Conservation (phyloP, 768 basidiomycete genomes). For the Saitozyma podzolica region DNA sequence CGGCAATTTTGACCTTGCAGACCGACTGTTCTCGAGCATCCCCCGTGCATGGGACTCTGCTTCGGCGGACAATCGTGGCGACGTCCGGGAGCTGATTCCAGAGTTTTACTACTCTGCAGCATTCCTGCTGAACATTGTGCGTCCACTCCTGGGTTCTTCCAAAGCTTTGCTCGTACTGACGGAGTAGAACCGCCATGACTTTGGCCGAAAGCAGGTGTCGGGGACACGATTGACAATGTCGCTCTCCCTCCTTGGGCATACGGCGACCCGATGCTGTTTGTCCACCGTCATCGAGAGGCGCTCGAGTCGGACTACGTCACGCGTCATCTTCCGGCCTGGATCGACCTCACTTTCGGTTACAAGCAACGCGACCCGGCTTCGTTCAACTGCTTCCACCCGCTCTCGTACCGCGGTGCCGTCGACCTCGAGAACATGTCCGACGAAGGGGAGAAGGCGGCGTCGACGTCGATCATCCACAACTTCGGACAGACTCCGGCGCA, state of each 20-base stretch:
- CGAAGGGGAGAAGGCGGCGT: slow-evolving; percentile 83
- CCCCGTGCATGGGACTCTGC: slow-evolving; percentile 81
- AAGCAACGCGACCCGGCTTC: slow-evolving; percentile 69
- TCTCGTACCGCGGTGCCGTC: slow-evolving; percentile 89
- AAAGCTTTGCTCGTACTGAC: slow-evolving; percentile 1
- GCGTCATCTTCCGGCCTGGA: slow-evolving; percentile 80
- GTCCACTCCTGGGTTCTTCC: neutral
- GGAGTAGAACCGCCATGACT: slow-evolving; percentile 47
- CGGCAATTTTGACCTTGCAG: slow-evolving; percentile 89
- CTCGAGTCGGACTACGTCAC: slow-evolving; percentile 85
- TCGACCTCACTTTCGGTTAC: slow-evolving; percentile 76
- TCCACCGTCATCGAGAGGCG: slow-evolving; percentile 73
- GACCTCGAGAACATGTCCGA: slow-evolving; percentile 85
- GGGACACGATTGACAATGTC: slow-evolving; percentile 71
- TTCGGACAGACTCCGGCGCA: slow-evolving; percentile 92
- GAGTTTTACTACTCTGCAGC: slow-evolving; percentile 59
- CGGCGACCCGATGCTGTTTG: slow-evolving; percentile 77
- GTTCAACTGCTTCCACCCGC: slow-evolving; percentile 84
- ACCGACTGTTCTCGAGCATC: slow-evolving; percentile 58
- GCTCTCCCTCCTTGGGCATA: slow-evolving; percentile 89
- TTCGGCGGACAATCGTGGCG: slow-evolving; percentile 79
- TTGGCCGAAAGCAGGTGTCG: slow-evolving; percentile 50
- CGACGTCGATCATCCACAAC: slow-evolving; percentile 92
- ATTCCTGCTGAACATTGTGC: slow-evolving; percentile 70
- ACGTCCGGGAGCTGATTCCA: slow-evolving; percentile 89